Evolutionary conservation across 148 eudicot species (phyloP), one percentile per base, ranked within the genome.

Genomic region (Spergularia bocconei): DNA sequence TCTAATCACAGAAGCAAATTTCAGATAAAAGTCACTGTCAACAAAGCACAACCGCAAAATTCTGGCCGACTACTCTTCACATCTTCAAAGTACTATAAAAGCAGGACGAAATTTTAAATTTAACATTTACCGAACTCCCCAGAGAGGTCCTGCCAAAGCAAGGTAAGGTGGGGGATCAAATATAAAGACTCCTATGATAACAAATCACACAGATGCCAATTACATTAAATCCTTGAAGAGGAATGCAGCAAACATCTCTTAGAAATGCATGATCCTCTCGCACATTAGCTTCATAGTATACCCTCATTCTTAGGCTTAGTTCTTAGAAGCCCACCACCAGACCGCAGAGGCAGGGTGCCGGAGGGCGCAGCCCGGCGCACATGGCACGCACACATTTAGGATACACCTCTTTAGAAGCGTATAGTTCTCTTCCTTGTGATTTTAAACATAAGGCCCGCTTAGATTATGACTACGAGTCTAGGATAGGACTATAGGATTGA

Each of bases 1-100:
- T 13, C 52, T 63, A 64, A 33, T 20, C 12, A 54, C 51, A 53
- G 39, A 63, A 17, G 52, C 70, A 74, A 73, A 16, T n/a, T 23
- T 73, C 23, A 73, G 12, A 70, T 29, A 54, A 29, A 50, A 15
- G 67, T 36, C 67, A 16, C 36, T 59, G 62, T 23, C 11, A 58
- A 20, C 20, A n/a, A 58, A 58, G 62, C 10, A 19, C 23, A 58
- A 58, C 25, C 11, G 19, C 62, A 58, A 58, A 56, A 56, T 56
- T 38, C 50, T 39, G 41, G 19, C 47, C 41, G 25, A 65, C 69
- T 15, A 9, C 12, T 58, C 62, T 58, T n/a, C 29, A 7, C 25
- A 19, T 5, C 62, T 8, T n/a, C 25, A 19, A 58, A 58, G 62
- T 20, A 7, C 25, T 58, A 58, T 58, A 44, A 44, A 44, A 44